phyloP scores from a whole-genome alignment of 2,329 filamentous ascomycete species.

The Penicillium sp. region DNA sequence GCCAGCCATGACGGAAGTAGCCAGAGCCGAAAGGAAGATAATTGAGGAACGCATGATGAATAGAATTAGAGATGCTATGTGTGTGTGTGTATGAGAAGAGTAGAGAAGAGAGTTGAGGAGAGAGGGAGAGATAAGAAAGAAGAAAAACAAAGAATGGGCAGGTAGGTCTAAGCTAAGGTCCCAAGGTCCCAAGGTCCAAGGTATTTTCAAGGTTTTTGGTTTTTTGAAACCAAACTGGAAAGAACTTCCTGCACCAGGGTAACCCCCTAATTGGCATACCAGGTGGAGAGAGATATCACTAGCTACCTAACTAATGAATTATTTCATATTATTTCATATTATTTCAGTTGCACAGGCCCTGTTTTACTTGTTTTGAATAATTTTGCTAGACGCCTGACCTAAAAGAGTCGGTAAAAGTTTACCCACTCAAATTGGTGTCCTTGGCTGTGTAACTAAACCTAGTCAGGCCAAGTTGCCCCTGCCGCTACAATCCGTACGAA shows the following conservation, averaged over 20 bases:
- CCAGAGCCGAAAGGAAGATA: slow-evolving; percentile 48
- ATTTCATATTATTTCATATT: neutral
- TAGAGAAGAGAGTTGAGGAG: neutral
- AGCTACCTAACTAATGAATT: neutral
- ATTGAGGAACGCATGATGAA: slow-evolving; percentile 51
- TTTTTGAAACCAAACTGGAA: neutral
- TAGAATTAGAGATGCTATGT: slow-evolving; percentile 3
- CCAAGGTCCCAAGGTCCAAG: neutral
- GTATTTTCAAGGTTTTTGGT: no score
- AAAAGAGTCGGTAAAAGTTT: slow-evolving; percentile 5
- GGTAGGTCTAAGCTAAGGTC: neutral
- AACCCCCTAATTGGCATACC: slow-evolving; percentile 8
- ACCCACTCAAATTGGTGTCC: neutral
- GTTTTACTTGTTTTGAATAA: neutral
- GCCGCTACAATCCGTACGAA: slow-evolving; percentile 3
- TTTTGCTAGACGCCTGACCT: neutral
- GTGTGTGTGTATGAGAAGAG: neutral
- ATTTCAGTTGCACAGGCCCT: neutral
- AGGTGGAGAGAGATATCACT: slow-evolving; percentile 1
- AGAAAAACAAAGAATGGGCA: slow-evolving; percentile 7
- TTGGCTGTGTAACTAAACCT: slow-evolving; percentile 11
- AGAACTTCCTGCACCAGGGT: slow-evolving; percentile 1
- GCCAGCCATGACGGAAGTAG: slow-evolving; percentile 43
- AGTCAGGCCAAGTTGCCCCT: slow-evolving; percentile 7
- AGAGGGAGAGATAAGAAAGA: neutral